Evolutionary conservation across 2,329 filamentous ascomycete species (phyloP).

Genomic region (Fusarium equiseti): DNA sequence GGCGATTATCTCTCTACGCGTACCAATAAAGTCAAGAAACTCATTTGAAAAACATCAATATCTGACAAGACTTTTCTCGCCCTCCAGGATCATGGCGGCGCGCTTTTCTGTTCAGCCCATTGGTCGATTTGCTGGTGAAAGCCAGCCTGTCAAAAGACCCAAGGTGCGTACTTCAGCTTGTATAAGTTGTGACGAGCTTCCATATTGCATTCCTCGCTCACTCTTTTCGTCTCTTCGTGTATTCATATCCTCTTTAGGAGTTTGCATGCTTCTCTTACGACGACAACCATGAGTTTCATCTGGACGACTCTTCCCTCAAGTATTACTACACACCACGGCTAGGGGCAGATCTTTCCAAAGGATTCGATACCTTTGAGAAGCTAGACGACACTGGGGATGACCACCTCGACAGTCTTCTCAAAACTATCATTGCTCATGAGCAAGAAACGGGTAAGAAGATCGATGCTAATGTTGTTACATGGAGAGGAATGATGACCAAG

Average conservation of each 20-base stretch:
- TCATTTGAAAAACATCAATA: not conserved
- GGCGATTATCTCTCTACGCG: not conserved
- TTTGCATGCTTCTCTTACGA: slow-evolving; percentile 96
- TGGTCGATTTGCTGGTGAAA: slow-evolving; percentile 73
- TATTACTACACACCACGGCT: slow-evolving; percentile 88
- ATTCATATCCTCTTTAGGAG: slow-evolving; percentile 67
- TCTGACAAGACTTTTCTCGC: not conserved
- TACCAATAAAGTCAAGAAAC: not conserved
- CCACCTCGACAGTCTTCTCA: slow-evolving; percentile 86
- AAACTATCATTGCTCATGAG: slow-evolving; percentile 80
- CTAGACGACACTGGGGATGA: slow-evolving; percentile 86
- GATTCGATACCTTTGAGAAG: slow-evolving; percentile 85
- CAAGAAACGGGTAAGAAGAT: slow-evolving; percentile 73
- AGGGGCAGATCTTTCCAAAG: slow-evolving; percentile 79
- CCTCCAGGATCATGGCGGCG: slow-evolving; percentile 44
- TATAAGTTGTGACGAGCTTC: not conserved
- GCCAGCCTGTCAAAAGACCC: slow-evolving; percentile 79
- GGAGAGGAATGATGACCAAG: slow-evolving; percentile 99
- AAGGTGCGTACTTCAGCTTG: slow-evolving; percentile 63
- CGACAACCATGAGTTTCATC: slow-evolving; percentile 79
- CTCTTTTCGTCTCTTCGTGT: not conserved
- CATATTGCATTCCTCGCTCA: not conserved
- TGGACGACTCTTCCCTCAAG: slow-evolving; percentile 82
- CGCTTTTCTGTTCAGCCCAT: slow-evolving; percentile 77
- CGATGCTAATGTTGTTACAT: slow-evolving; percentile 86